Conservation (phyloP, 768 basidiomycete genomes). For the Lactarius akahatsu region DNA sequence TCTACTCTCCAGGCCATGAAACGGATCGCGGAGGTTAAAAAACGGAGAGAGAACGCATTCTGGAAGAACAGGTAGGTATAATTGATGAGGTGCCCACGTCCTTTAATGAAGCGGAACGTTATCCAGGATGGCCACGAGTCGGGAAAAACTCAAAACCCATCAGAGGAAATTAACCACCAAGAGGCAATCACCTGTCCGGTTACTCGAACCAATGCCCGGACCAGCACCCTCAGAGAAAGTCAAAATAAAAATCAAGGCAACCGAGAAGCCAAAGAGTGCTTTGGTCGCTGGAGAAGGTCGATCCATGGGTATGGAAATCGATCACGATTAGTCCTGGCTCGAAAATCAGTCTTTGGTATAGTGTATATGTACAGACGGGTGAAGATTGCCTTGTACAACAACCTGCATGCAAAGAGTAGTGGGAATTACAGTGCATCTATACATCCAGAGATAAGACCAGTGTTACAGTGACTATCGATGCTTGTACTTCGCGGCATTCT, state of each 20-base stretch:
- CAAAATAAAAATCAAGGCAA: slow-evolving; percentile 77
- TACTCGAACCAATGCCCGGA: slow-evolving; percentile 61
- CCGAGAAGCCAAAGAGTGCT: slow-evolving; percentile 62
- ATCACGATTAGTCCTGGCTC: slow-evolving; percentile 55
- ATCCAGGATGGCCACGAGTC: slow-evolving; percentile 77
- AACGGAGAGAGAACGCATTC: slow-evolving; percentile 88
- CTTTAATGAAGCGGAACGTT: slow-evolving; percentile 1
- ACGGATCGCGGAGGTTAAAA: slow-evolving; percentile 88
- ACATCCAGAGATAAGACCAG: neutral
- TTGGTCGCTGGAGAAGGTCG: slow-evolving; percentile 81
- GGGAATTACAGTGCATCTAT: slow-evolving; percentile 9
- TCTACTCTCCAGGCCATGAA: slow-evolving; percentile 97
- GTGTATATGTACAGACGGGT: neutral
- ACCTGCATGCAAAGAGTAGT: neutral
- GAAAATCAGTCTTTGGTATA: neutral
- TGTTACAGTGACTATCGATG: slow-evolving; percentile 46
- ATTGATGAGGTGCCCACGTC: neutral
- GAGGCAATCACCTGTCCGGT: slow-evolving; percentile 54
- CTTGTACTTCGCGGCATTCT: slow-evolving; percentile 95
- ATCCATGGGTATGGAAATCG: slow-evolving; percentile 90
- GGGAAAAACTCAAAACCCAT: slow-evolving; percentile 73
- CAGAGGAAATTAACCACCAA: slow-evolving; percentile 63
- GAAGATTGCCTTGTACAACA: slow-evolving; percentile 5
- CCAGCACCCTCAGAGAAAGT: slow-evolving; percentile 48
- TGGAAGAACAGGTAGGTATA: slow-evolving; percentile 78